Percentiles rank a stretch among this genome's conserved stretches.
These are phyloP conservation scores for Rhodosporidiobolus sp. DNA, from an alignment of 768 basidiomycete species.

Conservation along the genomic window DNA sequence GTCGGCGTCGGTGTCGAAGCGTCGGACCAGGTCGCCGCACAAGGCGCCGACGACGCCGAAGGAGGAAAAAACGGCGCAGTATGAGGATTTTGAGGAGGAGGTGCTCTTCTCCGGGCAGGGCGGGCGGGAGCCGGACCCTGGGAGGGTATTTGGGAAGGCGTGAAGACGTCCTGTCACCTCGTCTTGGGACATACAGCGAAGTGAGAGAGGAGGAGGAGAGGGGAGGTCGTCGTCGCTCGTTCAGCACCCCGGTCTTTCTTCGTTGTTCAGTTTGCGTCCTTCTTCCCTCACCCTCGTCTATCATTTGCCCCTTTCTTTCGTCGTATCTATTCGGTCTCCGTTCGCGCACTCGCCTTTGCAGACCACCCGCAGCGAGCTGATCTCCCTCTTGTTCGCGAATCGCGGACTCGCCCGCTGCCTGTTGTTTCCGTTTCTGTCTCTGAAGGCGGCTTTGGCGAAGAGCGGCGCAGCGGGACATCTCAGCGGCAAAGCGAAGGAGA, in stretches of 20 bases:
- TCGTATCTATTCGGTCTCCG: neutral
- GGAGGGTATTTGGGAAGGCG: conserved; percentile 11
- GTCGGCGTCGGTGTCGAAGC: neutral
- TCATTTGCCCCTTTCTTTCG: no score
- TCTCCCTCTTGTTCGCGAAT: no score
- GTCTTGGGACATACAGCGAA: no score
- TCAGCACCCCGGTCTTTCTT: neutral
- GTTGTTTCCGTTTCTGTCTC: no score
- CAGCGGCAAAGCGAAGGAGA: no score
- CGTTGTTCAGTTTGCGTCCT: neutral
- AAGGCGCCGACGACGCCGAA: neutral
- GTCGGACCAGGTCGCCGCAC: no score
- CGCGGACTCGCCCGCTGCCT: no score
- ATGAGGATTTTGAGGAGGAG: neutral
- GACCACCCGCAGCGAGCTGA: no score
- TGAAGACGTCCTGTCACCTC: neutral
- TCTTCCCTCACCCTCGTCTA: neutral
- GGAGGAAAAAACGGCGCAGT: neutral
- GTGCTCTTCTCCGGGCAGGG: neutral
- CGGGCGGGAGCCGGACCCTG: neutral
- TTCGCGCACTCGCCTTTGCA: no score
- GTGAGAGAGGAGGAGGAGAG: neutral
- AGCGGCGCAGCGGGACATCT: no score
- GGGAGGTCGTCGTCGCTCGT: neutral
- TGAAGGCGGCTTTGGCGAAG: no score